Evolutionary conservation across 176 grass and related monocot genomes (phyloP).

Genomic region (Otatea glauca): DNA sequence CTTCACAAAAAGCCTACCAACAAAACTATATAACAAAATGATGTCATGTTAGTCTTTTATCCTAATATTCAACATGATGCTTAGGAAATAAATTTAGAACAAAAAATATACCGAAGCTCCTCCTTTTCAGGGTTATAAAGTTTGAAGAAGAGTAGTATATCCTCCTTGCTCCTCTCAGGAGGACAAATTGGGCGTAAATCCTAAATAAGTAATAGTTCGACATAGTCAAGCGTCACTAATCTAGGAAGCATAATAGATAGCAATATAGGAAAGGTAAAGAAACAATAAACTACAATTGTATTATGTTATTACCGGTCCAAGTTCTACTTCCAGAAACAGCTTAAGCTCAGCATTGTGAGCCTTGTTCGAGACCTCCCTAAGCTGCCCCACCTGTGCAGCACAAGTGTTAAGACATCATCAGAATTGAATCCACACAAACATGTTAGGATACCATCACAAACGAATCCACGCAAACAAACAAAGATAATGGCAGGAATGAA

Average conservation of each 20-base stretch:
- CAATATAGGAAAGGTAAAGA: slow-evolving; percentile 29
- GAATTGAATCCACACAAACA: slow-evolving; percentile 22
- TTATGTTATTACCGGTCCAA: slow-evolving; percentile 67
- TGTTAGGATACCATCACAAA: slow-evolving; percentile 34
- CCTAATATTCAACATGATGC: slow-evolving; percentile 14
- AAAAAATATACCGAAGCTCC: slow-evolving; percentile 71
- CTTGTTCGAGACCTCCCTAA: slow-evolving; percentile 98
- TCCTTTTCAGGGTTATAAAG: slow-evolving; percentile 93
- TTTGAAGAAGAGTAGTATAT: slow-evolving; percentile 96
- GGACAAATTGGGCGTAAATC: slow-evolving; percentile 74
- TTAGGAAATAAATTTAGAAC: slow-evolving; percentile 19
- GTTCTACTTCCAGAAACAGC: slow-evolving; percentile 91
- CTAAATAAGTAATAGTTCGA: slow-evolving; percentile 50
- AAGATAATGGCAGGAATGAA: neutral
- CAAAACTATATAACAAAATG: slow-evolving; percentile 59
- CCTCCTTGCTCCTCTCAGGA: slow-evolving; percentile 88
- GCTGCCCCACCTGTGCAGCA: slow-evolving; percentile 73
- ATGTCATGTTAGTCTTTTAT: slow-evolving; percentile 36
- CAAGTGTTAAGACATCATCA: slow-evolving; percentile 17
- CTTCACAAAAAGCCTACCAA: slow-evolving; percentile 90
- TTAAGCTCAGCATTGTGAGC: slow-evolving; percentile 95
- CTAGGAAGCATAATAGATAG: slow-evolving; percentile 25
- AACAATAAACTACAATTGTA: slow-evolving; percentile 31
- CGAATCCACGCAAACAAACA: slow-evolving; percentile 5
- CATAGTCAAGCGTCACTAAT: slow-evolving; percentile 25